Evolutionary conservation across 805 yeast genomes (phyloP).

Genomic region (Clavispora carvajalis): DNA sequence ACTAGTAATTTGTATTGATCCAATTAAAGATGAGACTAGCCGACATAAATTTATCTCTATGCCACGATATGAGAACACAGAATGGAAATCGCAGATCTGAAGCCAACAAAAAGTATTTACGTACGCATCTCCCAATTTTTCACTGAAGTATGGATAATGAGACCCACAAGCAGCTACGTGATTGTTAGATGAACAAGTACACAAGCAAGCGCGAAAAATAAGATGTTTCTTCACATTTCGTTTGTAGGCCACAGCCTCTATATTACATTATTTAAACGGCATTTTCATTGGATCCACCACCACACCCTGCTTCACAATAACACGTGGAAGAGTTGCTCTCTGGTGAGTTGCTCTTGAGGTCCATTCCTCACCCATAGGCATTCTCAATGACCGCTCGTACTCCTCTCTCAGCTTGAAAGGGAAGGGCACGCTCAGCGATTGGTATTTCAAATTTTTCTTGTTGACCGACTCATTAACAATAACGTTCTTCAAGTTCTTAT

Average conservation of each 20-base stretch:
- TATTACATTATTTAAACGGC: slow-evolving; percentile 52
- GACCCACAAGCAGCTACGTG: too few relatives aligned
- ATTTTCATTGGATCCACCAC: slow-evolving; percentile 89
- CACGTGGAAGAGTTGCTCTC: slow-evolving; percentile 81
- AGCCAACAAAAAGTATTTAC: too few relatives aligned
- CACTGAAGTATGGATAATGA: too few relatives aligned
- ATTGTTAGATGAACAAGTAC: too few relatives aligned
- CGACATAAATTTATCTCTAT: too few relatives aligned
- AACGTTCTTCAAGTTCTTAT: slow-evolving; percentile 70
- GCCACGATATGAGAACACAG: too few relatives aligned
- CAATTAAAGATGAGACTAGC: too few relatives aligned
- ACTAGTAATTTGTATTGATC: too few relatives aligned
- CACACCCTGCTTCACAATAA: slow-evolving; percentile 79
- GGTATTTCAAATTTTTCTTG: slow-evolving; percentile 81
- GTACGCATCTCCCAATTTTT: too few relatives aligned
- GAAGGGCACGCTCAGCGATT: slow-evolving; percentile 86
- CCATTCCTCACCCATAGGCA: slow-evolving; percentile 99
- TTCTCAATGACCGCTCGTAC: slow-evolving; percentile 86
- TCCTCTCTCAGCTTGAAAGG: slow-evolving; percentile 92
- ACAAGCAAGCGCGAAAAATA: too few relatives aligned
- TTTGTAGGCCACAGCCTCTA: background rate
- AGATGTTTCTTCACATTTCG: background rate
- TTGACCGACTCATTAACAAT: slow-evolving; percentile 84
- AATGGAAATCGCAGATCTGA: too few relatives aligned
- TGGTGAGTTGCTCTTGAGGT: slow-evolving; percentile 83